Evolutionary conservation across 768 basidiomycete genomes (phyloP).

Genomic region (Lepiota subincarnata): DNA sequence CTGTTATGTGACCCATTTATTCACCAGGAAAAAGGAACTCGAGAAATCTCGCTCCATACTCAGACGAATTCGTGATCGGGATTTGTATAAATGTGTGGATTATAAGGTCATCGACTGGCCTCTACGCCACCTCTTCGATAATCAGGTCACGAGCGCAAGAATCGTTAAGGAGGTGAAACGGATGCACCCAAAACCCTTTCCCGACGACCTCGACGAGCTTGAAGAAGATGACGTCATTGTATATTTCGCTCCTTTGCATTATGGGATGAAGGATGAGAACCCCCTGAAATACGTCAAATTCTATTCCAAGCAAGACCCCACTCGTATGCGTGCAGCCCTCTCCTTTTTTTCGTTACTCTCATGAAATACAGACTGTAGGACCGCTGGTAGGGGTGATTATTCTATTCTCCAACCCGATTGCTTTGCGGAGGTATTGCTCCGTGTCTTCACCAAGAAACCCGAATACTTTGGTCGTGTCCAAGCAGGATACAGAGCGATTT

Average conservation of each 20-base stretch:
- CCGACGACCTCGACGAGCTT: slow-evolving; percentile 27
- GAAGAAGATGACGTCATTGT: slow-evolving; percentile 55
- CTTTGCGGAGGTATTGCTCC: slow-evolving; percentile 69
- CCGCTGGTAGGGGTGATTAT: slow-evolving; percentile 51
- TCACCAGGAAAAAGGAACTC: slow-evolving; percentile 45
- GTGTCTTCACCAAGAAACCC: slow-evolving; percentile 66
- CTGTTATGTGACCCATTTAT: neutral
- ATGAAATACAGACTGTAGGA: slow-evolving; percentile 33
- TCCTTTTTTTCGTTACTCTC: neutral
- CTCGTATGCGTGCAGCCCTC: slow-evolving; percentile 36
- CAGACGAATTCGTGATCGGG: slow-evolving; percentile 53
- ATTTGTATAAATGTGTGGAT: slow-evolving; percentile 70
- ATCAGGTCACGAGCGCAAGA: slow-evolving; percentile 34
- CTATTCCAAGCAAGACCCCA: slow-evolving; percentile 61
- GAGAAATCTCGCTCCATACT: slow-evolving; percentile 55
- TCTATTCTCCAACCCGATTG: slow-evolving; percentile 58
- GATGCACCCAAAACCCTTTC: slow-evolving; percentile 16
- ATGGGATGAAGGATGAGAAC: slow-evolving; percentile 68
- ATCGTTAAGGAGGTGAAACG: slow-evolving; percentile 41
- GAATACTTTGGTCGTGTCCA: slow-evolving; percentile 60
- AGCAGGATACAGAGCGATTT: slow-evolving; percentile 53
- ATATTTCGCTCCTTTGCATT: slow-evolving; percentile 62
- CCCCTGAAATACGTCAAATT: slow-evolving; percentile 70
- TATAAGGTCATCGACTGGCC: slow-evolving; percentile 49
- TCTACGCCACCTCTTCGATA: slow-evolving; percentile 28